Base-by-base conservation (phyloP, 805 yeast genomes). In the Myxozyma lipomycoides region DNA sequence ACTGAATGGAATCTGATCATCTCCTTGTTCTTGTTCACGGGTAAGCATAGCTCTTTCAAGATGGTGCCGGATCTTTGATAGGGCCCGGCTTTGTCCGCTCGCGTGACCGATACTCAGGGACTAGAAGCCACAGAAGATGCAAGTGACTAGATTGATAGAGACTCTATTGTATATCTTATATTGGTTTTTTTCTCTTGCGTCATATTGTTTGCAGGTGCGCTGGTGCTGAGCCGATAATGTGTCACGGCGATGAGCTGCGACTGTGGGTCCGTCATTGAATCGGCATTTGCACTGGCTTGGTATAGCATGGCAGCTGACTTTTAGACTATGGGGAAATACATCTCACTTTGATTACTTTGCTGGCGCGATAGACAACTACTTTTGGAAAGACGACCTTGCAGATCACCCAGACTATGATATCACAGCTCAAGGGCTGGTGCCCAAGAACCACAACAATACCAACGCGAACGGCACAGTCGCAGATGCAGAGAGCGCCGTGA, bases 251-350 rank as follows among this genome's bases (percentile, higher is more conserved):
- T n/a, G n/a, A n/a, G n/a, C n/a, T n/a, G n/a, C n/a, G n/a, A n/a
- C n/a, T n/a, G n/a, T n/a, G n/a, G n/a, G n/a, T n/a, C n/a, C n/a
- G n/a, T n/a, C n/a, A n/a, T n/a, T n/a, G n/a, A n/a, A n/a, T n/a
- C n/a, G n/a, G n/a, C n/a, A n/a, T n/a, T n/a, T n/a, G n/a, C n/a
- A n/a, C n/a, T n/a, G n/a, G n/a, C n/a, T n/a, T n/a, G n/a, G n/a
- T n/a, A n/a, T n/a, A n/a, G n/a, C n/a, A n/a, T n/a, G n/a, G n/a
- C n/a, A n/a, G n/a, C n/a, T n/a, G n/a, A n/a, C 21, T n/a, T 64
- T 49, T 55, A 78, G 85, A 0, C 72, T 86, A 40, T 87, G 95
- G 95, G 95, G 96, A 1, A 79, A 79, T 47, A 72, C 79, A 2
- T 67, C 76, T 34, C 95, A 87, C 61, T 78, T 86, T 64, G 76